Conservation (phyloP, 768 basidiomycete genomes). For the Suillus decipiens region DNA sequence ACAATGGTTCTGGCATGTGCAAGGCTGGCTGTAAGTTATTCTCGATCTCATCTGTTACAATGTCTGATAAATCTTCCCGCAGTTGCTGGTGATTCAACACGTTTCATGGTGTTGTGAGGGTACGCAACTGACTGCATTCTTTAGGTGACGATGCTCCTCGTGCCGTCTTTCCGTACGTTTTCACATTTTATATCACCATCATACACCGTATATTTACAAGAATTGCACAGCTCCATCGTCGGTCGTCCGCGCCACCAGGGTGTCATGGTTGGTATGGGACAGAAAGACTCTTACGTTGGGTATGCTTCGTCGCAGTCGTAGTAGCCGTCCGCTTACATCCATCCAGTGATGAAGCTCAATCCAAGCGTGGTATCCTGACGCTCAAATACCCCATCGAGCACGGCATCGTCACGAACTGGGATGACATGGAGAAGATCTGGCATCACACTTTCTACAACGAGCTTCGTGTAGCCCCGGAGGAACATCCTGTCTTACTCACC, state of each 20-base stretch:
- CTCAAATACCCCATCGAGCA: conserved; percentile 94
- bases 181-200: conserved; percentile 4
- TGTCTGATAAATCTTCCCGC: conserved; percentile 24
- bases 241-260: conserved; percentile 93
- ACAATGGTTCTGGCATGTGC: conserved; percentile 99
- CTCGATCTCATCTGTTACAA: conserved; percentile 11
- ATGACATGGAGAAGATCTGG: conserved; percentile 99
- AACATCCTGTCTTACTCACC: conserved; percentile 71
- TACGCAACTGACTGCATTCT: conserved; percentile 17
- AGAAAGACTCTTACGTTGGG: conserved; percentile 97
- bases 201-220: not conserved
- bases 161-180: conserved; percentile 91
- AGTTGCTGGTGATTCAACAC: conserved; percentile 60
- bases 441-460: conserved; percentile 95
- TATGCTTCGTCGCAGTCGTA: conserved; percentile 30
- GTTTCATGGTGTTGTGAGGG: not conserved
- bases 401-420: conserved; percentile 97
- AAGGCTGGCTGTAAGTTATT: conserved; percentile 91
- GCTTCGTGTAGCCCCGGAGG: conserved; percentile 75
- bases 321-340: conserved; percentile 4
- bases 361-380: conserved; percentile 92
- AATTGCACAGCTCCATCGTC: conserved; percentile 76
- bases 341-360: conserved; percentile 83
- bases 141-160: conserved; percentile 87
- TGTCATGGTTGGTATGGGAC: conserved; percentile 97